Evolutionary conservation across 139 green algal genomes (phyloP), one percentile per base, ranked within the genome.

Genomic region (Raphidocelis subcapitata): DNA sequence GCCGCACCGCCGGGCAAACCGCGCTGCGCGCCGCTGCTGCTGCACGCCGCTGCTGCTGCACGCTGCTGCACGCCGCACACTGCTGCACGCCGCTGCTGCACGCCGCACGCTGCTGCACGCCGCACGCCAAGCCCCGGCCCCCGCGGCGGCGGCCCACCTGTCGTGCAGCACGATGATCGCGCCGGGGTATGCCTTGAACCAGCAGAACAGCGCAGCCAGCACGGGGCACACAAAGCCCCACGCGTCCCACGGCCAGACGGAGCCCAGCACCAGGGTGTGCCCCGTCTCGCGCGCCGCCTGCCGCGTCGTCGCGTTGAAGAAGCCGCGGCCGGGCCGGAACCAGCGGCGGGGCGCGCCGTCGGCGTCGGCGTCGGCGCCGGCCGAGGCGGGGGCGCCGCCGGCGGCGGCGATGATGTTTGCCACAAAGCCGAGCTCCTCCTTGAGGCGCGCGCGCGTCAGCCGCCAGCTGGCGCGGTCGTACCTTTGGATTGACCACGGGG

Each of bases 161-260:
- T 77, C 71, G 47, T 71, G 62, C 32, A 77, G 47, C 61, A 77
- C 62, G 16, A 77, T 64, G 29, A 77, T 33, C 32, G 71, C 71
- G 2, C 71, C 71, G 12, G 2, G 16, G 49, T 77, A 77, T 32
- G 59, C 71, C 62, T 77, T 77, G 47, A 46, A 46, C 31, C 31
- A 37, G 3, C 68, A 29, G 49, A 65, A 77, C 47, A 70, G n/a
- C 35, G 71, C 71, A 54, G 70, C 65, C 26, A 70, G 23, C 29
- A 65, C 44, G 3, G 69, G 69, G n/a, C n/a, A n/a, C 5, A 61
- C 54, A 14, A 28, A 28, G 41, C 8, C 8, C 36, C 26, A 36
- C 16, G 41, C 65, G 61, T 77, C 71, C 60, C 61, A 77, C 10
- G 71, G 61, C 4, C 36, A 77, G 15, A 77, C 62, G 14, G 44